Evolutionary conservation across 208 protist species (phyloP), one percentile per base, ranked within the genome.

Genomic region (Leishmania aethiopica): DNA sequence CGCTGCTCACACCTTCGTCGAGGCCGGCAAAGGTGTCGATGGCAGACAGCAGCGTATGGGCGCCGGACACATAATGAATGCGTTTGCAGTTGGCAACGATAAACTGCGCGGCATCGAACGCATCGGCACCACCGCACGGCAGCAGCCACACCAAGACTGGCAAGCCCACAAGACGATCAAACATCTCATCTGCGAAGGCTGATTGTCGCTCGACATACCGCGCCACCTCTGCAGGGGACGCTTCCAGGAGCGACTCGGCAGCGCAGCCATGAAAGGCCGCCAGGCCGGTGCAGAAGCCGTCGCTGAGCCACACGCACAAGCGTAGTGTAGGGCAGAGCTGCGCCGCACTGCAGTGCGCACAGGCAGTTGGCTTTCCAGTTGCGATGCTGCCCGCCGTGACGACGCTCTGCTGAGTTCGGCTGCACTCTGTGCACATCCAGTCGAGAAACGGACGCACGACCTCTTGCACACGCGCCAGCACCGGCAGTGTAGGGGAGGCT

Each of bases 61-160:
- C 84, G 71, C 85, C 87, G 4, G 78, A 71, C 2, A 83, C 74
- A 82, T 89, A 88, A n/a, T 85, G 67, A 35, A 93, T 74, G n/a
- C 88, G 84, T 76, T 82, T 77, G 78, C 92, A 93, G 10, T 77
- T 75, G 37, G 84, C 74, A 25, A 82, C 86, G n/a, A 75, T 86
- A 82, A 75, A 88, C 13, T 17, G 78, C 35, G 42, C 60, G 55
- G 51, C 47, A 5, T 71, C 88, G 8, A 49, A 10, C 3, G 28
- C 42, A 22, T 69, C 13, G 57, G 25, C 19, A 71, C 17, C 47
- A 55, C 81, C 57, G 22, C 49, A 77, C 7, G 69, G 73, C 60
- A 89, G 62, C 45, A 94, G 70, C 87, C 90, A 94, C 70, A 88
- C 87, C 4, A 96, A 73, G 2, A 93, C 42, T n/a, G 91, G 86